Evolutionary conservation across 257 asterid genomes (phyloP).

Genomic region (Scutellaria galericulata): DNA sequence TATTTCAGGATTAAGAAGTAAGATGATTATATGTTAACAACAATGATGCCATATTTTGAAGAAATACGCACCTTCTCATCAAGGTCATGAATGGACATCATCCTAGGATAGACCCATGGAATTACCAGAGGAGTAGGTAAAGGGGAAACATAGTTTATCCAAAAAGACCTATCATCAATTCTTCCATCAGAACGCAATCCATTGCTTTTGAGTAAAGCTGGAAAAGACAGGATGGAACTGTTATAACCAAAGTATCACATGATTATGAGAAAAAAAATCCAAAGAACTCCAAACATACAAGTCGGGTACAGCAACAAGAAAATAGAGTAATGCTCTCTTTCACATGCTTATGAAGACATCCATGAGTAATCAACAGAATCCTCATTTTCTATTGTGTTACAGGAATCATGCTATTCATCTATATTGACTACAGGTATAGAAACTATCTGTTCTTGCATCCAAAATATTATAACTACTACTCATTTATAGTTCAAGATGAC

Average conservation of each 20-base stretch:
- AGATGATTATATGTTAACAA: conserved; percentile 13
- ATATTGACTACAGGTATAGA: conserved; percentile 10
- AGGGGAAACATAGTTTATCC: conserved; percentile 78
- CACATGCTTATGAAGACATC: background rate
- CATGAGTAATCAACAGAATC: background rate
- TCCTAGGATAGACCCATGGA: conserved; percentile 88
- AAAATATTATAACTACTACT: conserved; percentile 6
- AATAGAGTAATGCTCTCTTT: background rate
- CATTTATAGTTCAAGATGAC: conserved; percentile 16
- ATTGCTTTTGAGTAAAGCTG: conserved; percentile 84
- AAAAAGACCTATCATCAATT: conserved; percentile 82
- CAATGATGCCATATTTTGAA: conserved; percentile 14
- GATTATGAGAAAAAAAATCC: conserved; percentile 9
- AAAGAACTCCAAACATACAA: conserved; percentile 1
- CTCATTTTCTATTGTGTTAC: background rate
- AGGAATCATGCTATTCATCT: background rate
- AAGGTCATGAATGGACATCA: conserved; percentile 85
- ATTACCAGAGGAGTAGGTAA: conserved; percentile 77
- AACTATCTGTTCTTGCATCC: background rate
- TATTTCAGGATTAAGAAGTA: conserved; percentile 35
- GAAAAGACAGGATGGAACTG: conserved; percentile 25
- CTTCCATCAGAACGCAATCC: conserved; percentile 87
- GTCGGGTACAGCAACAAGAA: conserved; percentile 5
- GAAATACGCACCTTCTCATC: conserved; percentile 59
- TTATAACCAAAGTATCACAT: conserved; percentile 14